Evolutionary conservation across 345 rosid species (phyloP), one percentile per base, ranked within the genome.

Genomic region (Salix exigua): DNA sequence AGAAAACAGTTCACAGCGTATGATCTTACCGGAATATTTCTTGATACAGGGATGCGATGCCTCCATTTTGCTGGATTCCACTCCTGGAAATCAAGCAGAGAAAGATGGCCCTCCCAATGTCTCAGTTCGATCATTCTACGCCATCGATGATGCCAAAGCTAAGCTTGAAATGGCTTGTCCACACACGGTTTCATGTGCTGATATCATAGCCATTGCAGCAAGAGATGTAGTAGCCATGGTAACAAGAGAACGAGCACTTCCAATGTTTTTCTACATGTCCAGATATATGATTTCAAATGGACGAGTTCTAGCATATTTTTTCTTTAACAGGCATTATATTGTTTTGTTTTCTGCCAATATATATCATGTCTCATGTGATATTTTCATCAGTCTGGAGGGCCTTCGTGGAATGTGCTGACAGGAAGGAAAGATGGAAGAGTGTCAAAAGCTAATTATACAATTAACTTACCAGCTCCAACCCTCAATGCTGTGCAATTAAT

Each of bases 101-200:
- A 94, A 92, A 82, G 94, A 89, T 72, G 94, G 93, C 19, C 96
- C 93, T 73, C 94, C 98, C 5, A 92, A 94, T 69, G 72, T 89
- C 33, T 89, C 94, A 1, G 88, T 91, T 31, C 88, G 89, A 23
- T 83, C 98, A 71, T 94, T 94, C 77, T 92, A 92, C 14, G 97
- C 88, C 62, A 87, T 91, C 19, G 93, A 94, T 71, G 91, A 88
- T 23, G 93, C 93, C 67, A 94, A 92, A 75, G 73, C 82, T 21
- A 88, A 84, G 86, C 94, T 94, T 42, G 96, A 94, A 73, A 72
- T 23, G 71, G 92, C 85, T 70, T 94, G 97, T 73, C 93, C 94
- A 5, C 84, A 42, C 18, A 82, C 87, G 0, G 88, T 94, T 38
- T 94, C 96, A 38, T 91, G 94, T 42, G 92, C 97, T n/a, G 96